phyloP scores from a whole-genome alignment of 495 filamentous ascomycete genomes.

The Penicillium canariense region DNA sequence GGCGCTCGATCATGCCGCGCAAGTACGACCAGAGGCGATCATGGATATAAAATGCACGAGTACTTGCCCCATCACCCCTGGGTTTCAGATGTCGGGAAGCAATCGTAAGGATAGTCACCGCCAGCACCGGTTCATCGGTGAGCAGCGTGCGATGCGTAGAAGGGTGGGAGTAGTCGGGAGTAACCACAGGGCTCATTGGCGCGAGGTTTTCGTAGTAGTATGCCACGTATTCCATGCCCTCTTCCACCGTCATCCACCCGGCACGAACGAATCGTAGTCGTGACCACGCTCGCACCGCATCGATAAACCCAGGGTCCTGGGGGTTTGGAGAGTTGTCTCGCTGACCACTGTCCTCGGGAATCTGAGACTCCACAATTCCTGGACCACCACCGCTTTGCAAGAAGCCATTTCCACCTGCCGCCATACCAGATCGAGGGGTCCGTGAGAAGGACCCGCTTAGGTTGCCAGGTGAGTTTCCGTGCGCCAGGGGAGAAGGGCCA shows the following conservation, averaged over 20 bases:
- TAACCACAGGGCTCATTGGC: slow-evolving; percentile 86
- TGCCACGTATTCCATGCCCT: slow-evolving; percentile 88
- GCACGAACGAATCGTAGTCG: slow-evolving; percentile 88
- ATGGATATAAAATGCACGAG: slow-evolving; percentile 86
- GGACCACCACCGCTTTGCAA: slow-evolving; percentile 24
- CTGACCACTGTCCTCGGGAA: slow-evolving; percentile 29
- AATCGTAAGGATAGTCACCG: slow-evolving; percentile 86
- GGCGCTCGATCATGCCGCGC: slow-evolving; percentile 87
- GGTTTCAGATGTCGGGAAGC: slow-evolving; percentile 81
- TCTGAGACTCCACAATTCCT: slow-evolving; percentile 32
- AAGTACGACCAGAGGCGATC: slow-evolving; percentile 95
- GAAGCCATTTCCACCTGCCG: slow-evolving; percentile 28
- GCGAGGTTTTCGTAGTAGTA: slow-evolving; percentile 92
- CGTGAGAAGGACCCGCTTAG: slow-evolving; percentile 37
- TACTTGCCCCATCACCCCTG: slow-evolving; percentile 74
- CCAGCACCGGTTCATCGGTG: slow-evolving; percentile 86
- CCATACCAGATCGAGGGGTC: slow-evolving; percentile 33
- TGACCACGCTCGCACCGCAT: slow-evolving; percentile 83
- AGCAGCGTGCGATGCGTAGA: slow-evolving; percentile 73
- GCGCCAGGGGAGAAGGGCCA: slow-evolving; percentile 41
- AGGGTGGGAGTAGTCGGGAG: slow-evolving; percentile 75
- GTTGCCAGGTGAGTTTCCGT: slow-evolving; percentile 40
- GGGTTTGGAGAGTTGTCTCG: slow-evolving; percentile 24
- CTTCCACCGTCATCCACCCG: slow-evolving; percentile 92
- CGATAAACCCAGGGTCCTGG: slow-evolving; percentile 41